phyloP scores from a whole-genome alignment of 2,329 filamentous ascomycete genomes.

The Thermothelomyces thermophilus region DNA sequence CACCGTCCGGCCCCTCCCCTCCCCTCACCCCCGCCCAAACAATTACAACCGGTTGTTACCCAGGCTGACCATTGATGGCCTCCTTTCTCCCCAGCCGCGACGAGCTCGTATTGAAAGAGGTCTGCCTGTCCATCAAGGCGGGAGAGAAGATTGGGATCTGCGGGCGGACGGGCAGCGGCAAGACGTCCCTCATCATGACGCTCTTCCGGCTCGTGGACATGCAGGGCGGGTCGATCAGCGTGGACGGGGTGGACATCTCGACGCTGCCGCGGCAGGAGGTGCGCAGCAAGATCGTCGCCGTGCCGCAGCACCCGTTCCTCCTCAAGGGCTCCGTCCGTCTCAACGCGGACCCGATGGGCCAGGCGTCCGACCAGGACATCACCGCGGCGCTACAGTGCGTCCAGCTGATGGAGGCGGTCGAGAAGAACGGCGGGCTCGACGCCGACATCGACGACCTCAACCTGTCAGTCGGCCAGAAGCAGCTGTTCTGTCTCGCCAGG shows the following conservation, averaged over 20 bases:
- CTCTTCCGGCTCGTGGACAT: conserved; percentile 44
- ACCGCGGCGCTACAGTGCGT: conserved; percentile 19
- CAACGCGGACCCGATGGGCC: conserved; percentile 41
- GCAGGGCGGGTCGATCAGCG: conserved; percentile 35
- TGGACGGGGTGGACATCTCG: conserved; percentile 38
- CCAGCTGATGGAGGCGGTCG: conserved; percentile 27
- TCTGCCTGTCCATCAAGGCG: conserved; percentile 26
- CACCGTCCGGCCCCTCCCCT: too few species aligned
- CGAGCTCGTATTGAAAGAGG: conserved; percentile 22
- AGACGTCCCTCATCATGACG: conserved; percentile 30
- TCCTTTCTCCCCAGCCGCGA: neutral
- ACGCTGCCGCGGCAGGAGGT: conserved; percentile 25
- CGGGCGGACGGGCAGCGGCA: conserved; percentile 29
- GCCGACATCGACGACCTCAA: conserved; percentile 30
- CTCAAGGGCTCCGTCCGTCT: conserved; percentile 40
- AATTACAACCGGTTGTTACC: neutral
- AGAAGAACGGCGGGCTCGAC: conserved; percentile 34
- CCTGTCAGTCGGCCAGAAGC: conserved; percentile 40
- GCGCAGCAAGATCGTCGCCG: conserved; percentile 33
- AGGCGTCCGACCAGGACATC: conserved; percentile 31
- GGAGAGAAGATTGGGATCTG: conserved; percentile 33
- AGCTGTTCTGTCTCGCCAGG: conserved; percentile 45
- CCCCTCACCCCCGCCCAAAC: too few species aligned
- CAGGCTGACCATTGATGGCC: neutral
- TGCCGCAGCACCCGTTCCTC: conserved; percentile 47